Evolutionary conservation across 345 rosid genomes (phyloP).

Genomic region (Populus davidiana): DNA sequence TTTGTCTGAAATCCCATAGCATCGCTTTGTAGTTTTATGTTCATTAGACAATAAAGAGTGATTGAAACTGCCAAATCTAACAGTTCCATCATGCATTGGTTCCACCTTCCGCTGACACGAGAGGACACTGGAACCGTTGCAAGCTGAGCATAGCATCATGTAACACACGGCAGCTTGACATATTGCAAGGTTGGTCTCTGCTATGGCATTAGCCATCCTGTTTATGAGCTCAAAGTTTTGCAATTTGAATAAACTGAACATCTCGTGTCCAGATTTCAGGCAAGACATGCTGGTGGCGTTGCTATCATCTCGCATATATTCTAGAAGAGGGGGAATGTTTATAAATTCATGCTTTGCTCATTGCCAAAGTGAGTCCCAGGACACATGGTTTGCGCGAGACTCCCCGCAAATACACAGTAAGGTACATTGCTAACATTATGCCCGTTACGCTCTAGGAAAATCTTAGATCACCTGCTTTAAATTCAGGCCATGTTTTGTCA

Average conservation of each 20-base stretch:
- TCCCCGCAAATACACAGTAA: conserved; percentile 70
- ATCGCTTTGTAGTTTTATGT: neutral
- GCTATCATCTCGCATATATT: conserved; percentile 35
- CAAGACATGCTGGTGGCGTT: conserved; percentile 61
- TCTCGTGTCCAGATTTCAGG: conserved; percentile 62
- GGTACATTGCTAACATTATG: conserved; percentile 32
- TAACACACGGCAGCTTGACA: conserved; percentile 45
- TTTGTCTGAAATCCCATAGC: neutral
- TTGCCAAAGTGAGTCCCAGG: conserved; percentile 86
- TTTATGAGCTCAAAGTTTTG: neutral
- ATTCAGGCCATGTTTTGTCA: neutral
- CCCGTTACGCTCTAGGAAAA: neutral
- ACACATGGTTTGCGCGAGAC: conserved; percentile 75
- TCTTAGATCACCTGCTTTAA: neutral
- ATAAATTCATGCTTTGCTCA: conserved; percentile 94
- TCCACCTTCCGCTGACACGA: conserved; percentile 71
- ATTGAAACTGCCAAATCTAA: conserved; percentile 4
- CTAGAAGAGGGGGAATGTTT: conserved; percentile 68
- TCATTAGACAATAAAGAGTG: neutral
- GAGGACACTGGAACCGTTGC: conserved; percentile 71
- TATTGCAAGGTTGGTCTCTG: conserved; percentile 54
- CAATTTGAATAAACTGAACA: neutral
- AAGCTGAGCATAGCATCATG: conserved; percentile 60
- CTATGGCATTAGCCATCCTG: neutral
- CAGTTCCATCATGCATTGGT: conserved; percentile 82